These are phyloP conservation scores for Fusarium cyanostomum DNA, from an alignment of 2,329 filamentous ascomycete genomes.

Conservation along the genomic window DNA sequence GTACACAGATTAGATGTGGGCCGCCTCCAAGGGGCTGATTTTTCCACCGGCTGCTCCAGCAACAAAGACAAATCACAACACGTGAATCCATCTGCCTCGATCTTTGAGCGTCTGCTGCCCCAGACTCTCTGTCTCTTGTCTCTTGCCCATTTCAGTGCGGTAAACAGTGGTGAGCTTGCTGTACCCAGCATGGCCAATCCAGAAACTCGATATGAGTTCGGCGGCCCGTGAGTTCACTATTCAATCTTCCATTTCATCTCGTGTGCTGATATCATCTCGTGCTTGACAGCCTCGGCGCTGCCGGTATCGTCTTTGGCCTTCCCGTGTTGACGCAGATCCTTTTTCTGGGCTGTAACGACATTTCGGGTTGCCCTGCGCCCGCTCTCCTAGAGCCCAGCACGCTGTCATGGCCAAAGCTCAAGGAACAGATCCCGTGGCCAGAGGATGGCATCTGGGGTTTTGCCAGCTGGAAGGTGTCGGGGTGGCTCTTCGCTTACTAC, in stretches of 20 bases:
- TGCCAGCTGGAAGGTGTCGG: constrained; percentile 70
- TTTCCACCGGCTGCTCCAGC: no score
- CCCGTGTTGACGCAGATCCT: constrained; percentile 78
- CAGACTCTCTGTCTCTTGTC: neutral
- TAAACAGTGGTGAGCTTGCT: neutral
- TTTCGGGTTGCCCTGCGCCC: constrained; percentile 85
- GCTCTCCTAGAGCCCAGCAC: constrained; percentile 75
- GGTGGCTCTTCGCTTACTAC: constrained; percentile 79
- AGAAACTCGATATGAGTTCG: constrained; percentile 44
- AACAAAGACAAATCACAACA: no score
- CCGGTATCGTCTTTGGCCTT: constrained; percentile 78
- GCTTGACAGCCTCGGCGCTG: constrained; percentile 70
- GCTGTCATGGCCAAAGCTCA: constrained; percentile 74
- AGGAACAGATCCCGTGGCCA: constrained; percentile 80
- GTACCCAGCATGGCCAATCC: constrained; percentile 17
- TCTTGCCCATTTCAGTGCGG: no score
- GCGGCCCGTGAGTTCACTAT: constrained; percentile 45
- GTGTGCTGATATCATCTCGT: neutral
- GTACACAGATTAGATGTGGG: no score
- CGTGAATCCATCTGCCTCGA: no score
- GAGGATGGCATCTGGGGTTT: constrained; percentile 72
- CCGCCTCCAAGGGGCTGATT: no score
- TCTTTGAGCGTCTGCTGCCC: no score
- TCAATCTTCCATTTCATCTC: neutral
- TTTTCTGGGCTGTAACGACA: constrained; percentile 85